Base-by-base conservation (phyloP, 2,329 filamentous ascomycete genomes). In the Hypoxylon sp. region DNA sequence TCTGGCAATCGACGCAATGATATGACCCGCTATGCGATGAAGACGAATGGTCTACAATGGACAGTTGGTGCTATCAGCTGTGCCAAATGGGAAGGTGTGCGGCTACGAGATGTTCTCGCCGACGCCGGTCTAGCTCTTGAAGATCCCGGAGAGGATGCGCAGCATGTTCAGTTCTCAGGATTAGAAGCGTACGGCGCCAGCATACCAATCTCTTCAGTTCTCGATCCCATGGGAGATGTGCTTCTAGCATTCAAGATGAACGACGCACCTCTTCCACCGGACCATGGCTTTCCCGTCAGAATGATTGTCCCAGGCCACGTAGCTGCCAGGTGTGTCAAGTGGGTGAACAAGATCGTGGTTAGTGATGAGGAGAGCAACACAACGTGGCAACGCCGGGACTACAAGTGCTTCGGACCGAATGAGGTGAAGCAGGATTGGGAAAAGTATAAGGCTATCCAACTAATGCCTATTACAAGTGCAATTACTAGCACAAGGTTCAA, bases 231-330 rank as follows among this genome's bases (percentile, higher is more conserved):
- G 25, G 82, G 80, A 43, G 86, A 89, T 57, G 86, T 88, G 5
- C 71, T 89, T 19, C 72, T 88, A 0, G 85, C 86, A 0, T 88
- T 83, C 60, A 75, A 76, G 36, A 89, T 89, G 86, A 89, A 89
- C 55, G 84, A 82, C 38, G 65, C 78, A 49, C 75, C 81, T 0
- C 71, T 89, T 1, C 83, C 84, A 0, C 77, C 76, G 1, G 85
- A 88, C 51, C 86, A 89, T 60, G 86, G 86, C 0, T 88, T 78
- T 59, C 86, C 86, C 0, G 68, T 88, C 9, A 75, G 84, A 1
- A 78, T 79, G 0, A 73, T 88, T 2, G 82, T 88, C 0, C 83
- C 86, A 0, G 86, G 86, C 0, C 79, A 83, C 40, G 85, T 88
- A 2, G 86, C 84, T 1, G 86, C 85, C 1, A 77, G 86, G 1